Conservation (phyloP, 768 basidiomycete genomes). For the Cyathus striatus region DNA sequence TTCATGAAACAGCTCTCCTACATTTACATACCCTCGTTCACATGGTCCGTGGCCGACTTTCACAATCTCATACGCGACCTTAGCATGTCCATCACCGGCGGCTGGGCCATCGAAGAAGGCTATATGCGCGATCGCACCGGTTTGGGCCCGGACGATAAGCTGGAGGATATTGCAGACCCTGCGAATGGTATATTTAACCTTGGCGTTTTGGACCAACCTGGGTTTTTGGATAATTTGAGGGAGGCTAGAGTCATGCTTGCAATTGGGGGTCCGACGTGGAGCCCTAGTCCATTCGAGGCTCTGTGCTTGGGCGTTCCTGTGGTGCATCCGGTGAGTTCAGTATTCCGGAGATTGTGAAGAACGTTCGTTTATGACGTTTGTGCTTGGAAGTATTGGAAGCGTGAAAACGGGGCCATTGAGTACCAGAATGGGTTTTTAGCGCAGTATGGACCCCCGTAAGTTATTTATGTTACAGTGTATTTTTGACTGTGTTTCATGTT, state of each 20-base stretch:
- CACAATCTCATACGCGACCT: slow-evolving; percentile 11
- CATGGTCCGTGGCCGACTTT: slow-evolving; percentile 21
- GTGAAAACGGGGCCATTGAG: slow-evolving; percentile 20
- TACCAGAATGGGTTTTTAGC: slow-evolving; percentile 21
- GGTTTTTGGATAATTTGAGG: slow-evolving; percentile 16
- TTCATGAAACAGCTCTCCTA: slow-evolving; percentile 22
- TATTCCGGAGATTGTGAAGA: too few relatives aligned
- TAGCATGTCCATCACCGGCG: slow-evolving; percentile 15
- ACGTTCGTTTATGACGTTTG: not conserved
- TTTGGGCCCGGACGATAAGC: slow-evolving; percentile 15
- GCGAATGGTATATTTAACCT: slow-evolving; percentile 15
- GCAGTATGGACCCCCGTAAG: slow-evolving; percentile 21
- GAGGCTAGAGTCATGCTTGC: slow-evolving; percentile 23
- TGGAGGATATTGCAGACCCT: slow-evolving; percentile 15
- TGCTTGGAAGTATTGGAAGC: slow-evolving; percentile 15
- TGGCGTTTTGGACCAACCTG: slow-evolving; percentile 8
- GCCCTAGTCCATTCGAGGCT: slow-evolving; percentile 24
- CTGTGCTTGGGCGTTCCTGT: slow-evolving; percentile 30
- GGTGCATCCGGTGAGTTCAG: slow-evolving; percentile 24
- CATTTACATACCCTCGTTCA: slow-evolving; percentile 15
- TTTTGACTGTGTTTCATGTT: not conserved
- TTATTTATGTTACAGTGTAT: not conserved
- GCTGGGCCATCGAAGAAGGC: too few relatives aligned
- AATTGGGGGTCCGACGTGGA: slow-evolving; percentile 17
- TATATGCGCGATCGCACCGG: slow-evolving; percentile 15